Conservation (phyloP, 2,329 filamentous ascomycete genomes). For the Fusarium falciforme region DNA sequence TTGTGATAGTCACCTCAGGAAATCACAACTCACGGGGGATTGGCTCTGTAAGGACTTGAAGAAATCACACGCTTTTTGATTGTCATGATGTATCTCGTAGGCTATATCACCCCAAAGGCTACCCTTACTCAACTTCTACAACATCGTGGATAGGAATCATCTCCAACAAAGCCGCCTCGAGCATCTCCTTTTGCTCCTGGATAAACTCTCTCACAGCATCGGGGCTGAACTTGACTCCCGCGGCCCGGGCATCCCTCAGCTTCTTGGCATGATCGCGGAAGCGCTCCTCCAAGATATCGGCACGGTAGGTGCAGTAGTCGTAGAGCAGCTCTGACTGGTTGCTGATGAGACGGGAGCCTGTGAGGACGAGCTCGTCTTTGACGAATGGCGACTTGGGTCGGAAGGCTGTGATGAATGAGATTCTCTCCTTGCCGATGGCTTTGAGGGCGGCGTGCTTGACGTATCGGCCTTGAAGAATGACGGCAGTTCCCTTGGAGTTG, state of each 20-base stretch:
- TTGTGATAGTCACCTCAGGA: not conserved
- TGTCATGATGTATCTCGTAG: not conserved
- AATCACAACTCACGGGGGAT: not conserved
- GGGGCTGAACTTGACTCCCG: conserved; percentile 28
- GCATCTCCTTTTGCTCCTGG: conserved; percentile 39
- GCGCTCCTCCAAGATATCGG: conserved; percentile 64
- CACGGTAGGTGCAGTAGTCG: conserved; percentile 26
- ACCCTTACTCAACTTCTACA: conserved; percentile 1
- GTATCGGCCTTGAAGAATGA: conserved; percentile 75
- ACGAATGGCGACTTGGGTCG: conserved; percentile 65
- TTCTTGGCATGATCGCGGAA: conserved; percentile 33
- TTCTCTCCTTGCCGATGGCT: conserved; percentile 69
- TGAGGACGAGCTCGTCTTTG: conserved; percentile 70
- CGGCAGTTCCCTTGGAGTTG: conserved; percentile 64
- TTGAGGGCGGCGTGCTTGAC: conserved; percentile 73
- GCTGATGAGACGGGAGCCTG: conserved; percentile 69
- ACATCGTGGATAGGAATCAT: conserved; percentile 24
- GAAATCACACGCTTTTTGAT: conserved; percentile 1
- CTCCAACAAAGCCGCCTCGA: conserved; percentile 37
- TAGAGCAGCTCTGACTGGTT: conserved; percentile 20
- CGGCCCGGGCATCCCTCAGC: conserved; percentile 18
- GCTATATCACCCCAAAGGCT: not conserved
- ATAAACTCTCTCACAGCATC: conserved; percentile 28
- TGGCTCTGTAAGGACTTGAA: not conserved
- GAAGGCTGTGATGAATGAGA: conserved; percentile 75